Conservation (phyloP, 176 grass and related monocot species). For the Musa troglodytarum region DNA sequence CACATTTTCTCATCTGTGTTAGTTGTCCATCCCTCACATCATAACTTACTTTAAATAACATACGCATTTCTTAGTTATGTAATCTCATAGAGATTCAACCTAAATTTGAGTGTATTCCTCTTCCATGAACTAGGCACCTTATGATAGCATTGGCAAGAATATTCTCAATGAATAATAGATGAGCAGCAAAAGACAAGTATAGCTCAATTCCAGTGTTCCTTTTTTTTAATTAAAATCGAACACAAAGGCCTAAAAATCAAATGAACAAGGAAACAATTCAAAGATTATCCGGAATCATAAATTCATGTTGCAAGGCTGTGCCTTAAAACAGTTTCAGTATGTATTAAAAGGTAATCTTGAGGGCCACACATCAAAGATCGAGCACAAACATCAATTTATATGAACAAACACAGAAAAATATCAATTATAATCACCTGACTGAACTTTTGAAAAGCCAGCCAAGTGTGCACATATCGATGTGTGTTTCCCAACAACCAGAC, state of each 20-base stretch:
- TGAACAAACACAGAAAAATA: neutral
- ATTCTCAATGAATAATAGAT: neutral
- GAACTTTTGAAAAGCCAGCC: no score
- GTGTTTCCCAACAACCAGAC: no score
- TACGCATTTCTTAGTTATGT: no score
- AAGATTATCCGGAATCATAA: constrained; percentile 34
- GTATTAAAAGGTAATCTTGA: constrained; percentile 69
- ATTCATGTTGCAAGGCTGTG: constrained; percentile 65
- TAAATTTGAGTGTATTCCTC: neutral
- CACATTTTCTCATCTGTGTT: no score
- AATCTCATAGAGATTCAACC: no score
- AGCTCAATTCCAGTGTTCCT: neutral
- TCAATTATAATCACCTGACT: no score
- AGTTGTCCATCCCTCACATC: no score
- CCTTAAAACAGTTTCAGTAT: constrained; percentile 60
- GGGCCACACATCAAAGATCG: constrained; percentile 31
- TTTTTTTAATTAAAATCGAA: constrained; percentile 5
- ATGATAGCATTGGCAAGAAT: neutral
- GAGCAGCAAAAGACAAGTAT: neutral
- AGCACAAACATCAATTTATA: neutral
- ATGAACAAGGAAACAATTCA: constrained; percentile 36
- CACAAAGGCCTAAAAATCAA: constrained; percentile 17
- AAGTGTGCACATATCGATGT: no score
- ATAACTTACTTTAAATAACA: no score
- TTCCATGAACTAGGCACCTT: neutral